Conservation (phyloP, 805 yeast genomes). For the Zygosaccharomyces bailii region DNA sequence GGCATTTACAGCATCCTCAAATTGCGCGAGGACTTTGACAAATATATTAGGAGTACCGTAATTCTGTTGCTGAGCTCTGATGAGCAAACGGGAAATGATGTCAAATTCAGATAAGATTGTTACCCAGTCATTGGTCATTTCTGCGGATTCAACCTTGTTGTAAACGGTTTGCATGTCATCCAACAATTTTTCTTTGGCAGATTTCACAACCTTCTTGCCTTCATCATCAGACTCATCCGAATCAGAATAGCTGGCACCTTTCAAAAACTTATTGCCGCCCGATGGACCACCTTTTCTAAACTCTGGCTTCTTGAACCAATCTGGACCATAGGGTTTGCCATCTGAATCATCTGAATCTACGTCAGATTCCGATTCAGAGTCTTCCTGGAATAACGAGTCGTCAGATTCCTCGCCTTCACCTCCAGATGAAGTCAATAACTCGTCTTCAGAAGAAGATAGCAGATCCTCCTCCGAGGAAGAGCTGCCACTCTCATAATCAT, state of each 20-base stretch:
- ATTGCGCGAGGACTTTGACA: slow-evolving; percentile 62
- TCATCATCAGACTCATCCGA: slow-evolving; percentile 58
- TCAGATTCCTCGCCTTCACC: slow-evolving; percentile 36
- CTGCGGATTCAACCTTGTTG: slow-evolving; percentile 64
- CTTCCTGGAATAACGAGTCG: slow-evolving; percentile 38
- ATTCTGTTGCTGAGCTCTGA: slow-evolving; percentile 74
- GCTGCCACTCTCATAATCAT: slow-evolving; percentile 43
- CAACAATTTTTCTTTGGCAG: slow-evolving; percentile 86
- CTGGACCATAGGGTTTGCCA: slow-evolving; percentile 42
- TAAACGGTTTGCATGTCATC: slow-evolving; percentile 76
- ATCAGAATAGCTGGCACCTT: slow-evolving; percentile 37
- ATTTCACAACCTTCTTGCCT: slow-evolving; percentile 80
- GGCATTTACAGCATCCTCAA: slow-evolving; percentile 66
- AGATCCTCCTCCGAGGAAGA: slow-evolving; percentile 46
- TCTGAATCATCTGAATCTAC: slow-evolving; percentile 44
- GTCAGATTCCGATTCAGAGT: slow-evolving; percentile 38
- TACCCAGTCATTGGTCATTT: slow-evolving; percentile 75
- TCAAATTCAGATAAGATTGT: slow-evolving; percentile 74
- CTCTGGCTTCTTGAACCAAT: slow-evolving; percentile 43
- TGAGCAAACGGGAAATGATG: slow-evolving; percentile 60
- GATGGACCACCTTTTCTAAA: slow-evolving; percentile 36
- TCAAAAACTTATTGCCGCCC: slow-evolving; percentile 36
- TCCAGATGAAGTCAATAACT: slow-evolving; percentile 29
- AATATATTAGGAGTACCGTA: slow-evolving; percentile 64
- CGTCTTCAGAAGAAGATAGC: slow-evolving; percentile 42